A percentile compares a stretch with the other conserved stretches of the same genome.
phyloP scores from a whole-genome alignment of 2,329 filamentous ascomycete genomes.

The Teratosphaeria destructans region DNA sequence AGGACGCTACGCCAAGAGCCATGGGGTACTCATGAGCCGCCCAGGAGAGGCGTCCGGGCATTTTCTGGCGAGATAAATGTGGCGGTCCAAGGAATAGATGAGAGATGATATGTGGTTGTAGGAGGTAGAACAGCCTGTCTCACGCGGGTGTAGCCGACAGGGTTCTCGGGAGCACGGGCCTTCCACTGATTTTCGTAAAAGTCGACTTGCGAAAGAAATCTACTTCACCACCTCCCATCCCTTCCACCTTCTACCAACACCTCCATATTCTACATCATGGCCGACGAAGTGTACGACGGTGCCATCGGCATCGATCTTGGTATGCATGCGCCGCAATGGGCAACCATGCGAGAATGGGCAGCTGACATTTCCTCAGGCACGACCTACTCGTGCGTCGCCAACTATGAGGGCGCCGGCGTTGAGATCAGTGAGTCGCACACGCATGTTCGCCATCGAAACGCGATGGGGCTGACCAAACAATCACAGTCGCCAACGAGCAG shows the following conservation, averaged over 20 bases:
- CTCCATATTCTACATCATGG: constrained; percentile 51
- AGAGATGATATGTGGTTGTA: neutral
- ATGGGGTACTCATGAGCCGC: neutral
- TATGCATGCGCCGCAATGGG: constrained; percentile 31
- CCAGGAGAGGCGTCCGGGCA: neutral
- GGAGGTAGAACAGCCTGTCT: neutral
- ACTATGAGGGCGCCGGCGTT: constrained; percentile 98
- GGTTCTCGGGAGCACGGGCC: neutral
- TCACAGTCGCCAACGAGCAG: constrained; percentile 85
- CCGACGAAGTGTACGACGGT: constrained; percentile 98
- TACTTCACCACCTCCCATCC: neutral
- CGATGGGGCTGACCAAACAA: constrained; percentile 2
- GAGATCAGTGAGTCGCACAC: constrained; percentile 68
- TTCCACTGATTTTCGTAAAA: neutral
- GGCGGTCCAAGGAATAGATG: neutral
- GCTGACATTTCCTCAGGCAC: constrained; percentile 55
- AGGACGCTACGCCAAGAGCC: neutral
- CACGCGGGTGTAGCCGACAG: neutral
- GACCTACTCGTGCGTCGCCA: constrained; percentile 99
- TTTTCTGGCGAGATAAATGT: neutral
- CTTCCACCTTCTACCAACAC: constrained; percentile 1
- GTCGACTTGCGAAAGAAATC: neutral
- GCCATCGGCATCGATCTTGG: constrained; percentile 99
- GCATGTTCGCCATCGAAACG: neutral
- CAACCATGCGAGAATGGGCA: constrained; percentile 25